A percentile compares a stretch with the other conserved stretches of the same genome.
Evolutionary conservation across 2,329 filamentous ascomycete species (phyloP).

Genomic region (Exserohilum rostratum): DNA sequence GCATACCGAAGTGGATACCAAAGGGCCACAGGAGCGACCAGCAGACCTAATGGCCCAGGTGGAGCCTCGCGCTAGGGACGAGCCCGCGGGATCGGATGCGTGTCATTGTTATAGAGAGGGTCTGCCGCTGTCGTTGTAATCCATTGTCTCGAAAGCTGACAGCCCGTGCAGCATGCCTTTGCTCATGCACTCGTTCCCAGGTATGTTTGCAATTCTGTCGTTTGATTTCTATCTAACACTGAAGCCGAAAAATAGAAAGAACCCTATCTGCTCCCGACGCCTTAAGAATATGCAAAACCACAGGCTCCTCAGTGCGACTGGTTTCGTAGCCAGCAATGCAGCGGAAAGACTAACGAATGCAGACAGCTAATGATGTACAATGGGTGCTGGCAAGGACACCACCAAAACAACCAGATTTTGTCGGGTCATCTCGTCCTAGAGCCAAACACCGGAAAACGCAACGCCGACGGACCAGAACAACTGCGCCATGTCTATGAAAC

Average conservation of each 20-base stretch:
- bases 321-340: slow-evolving; percentile 1
- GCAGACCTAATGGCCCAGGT: slow-evolving; percentile 12
- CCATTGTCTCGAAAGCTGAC: background rate
- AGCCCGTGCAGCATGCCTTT: background rate
- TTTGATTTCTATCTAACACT: background rate
- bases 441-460: slow-evolving; percentile 7
- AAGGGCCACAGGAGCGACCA: slow-evolving; percentile 1
- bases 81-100: slow-evolving; percentile 7
- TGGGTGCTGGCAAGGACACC: background rate
- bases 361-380: slow-evolving; percentile 6
- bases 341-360: background rate
- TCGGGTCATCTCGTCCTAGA: slow-evolving; percentile 1
- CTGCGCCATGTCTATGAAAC: slow-evolving; percentile 8
- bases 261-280: background rate
- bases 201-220: slow-evolving; percentile 2
- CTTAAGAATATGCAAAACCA: slow-evolving; percentile 5
- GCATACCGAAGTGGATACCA: slow-evolving; percentile 17
- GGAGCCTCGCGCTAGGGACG: slow-evolving; percentile 12
- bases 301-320: background rate
- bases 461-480: background rate
- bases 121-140: slow-evolving; percentile 1
- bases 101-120: slow-evolving; percentile 10
- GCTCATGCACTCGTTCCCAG: background rate
- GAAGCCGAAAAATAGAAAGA: background rate
- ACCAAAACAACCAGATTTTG: background rate